Evolutionary conservation across 768 basidiomycete species (phyloP), one percentile per base, ranked within the genome.

Genomic region (Amanita phalloides): DNA sequence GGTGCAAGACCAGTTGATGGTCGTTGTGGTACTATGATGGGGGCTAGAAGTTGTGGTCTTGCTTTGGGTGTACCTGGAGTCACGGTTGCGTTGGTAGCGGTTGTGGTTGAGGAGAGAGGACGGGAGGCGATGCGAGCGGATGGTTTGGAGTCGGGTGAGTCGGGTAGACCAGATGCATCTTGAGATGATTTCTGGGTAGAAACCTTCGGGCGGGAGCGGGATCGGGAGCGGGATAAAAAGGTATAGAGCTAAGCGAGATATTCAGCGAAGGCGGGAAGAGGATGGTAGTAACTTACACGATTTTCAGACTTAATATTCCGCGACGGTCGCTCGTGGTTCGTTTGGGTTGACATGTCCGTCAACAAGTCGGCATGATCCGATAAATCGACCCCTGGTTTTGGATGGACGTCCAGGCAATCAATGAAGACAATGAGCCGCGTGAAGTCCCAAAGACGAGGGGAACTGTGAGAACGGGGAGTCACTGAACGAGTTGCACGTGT

Each of bases 61-160:
- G 69, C 55, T 56, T 66, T 78, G 23, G 77, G 77, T 0, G 79
- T 78, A 13, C 68, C 66, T n/a, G 81, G 80, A 5, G 75, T 78
- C 50, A 79, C 69, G 4, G 83, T 84, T 17, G 76, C 71, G 58
- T 77, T 77, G 2, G 83, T 83, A 1, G 77, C 74, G 14, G 77
- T 77, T 0, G 83, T 83, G 0, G 77, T 80, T 20, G 79, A 76
- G 2, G 84, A 85, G 21, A 87, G 66, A 3, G 85, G 85, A 5
- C 84, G 76, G 20, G 78, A 81, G 54, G 70, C 68, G 52, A 75
- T 54, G 52, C 81, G 74, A 4, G 75, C 67, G 23, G 68, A 57
- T 1, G 79, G 77, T 59, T 77, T 77, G 25, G 76, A 68, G 45
- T 64, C 65, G 4, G 64, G 55, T 41, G 51, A 51, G 28, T 50